These are phyloP conservation scores for Colletotrichum shisoi DNA, from an alignment of 2,329 filamentous ascomycete genomes.

Conservation along the genomic window DNA sequence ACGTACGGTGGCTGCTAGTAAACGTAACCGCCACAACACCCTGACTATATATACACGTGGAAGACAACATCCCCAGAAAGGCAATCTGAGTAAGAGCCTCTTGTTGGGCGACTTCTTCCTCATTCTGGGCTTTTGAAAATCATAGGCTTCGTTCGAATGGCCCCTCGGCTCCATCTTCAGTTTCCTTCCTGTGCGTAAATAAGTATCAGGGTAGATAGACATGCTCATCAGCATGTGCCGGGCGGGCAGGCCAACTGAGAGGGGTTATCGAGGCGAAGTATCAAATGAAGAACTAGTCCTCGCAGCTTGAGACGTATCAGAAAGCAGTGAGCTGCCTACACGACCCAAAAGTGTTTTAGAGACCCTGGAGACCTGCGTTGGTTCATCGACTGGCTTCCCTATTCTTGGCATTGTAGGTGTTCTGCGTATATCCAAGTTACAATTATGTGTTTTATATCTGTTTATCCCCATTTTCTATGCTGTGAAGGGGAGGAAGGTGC, in stretches of 20 bases:
- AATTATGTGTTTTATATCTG: neutral
- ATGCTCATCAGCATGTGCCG: neutral
- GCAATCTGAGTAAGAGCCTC: no score
- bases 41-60: neutral
- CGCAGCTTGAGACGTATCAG: neutral
- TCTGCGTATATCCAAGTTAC: no score
- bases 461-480: neutral
- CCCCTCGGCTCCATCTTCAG: no score
- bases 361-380: no score
- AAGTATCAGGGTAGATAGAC: neutral
- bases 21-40: no score
- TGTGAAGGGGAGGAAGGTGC: neutral
- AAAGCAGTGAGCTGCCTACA: no score
- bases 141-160: neutral
- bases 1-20: neutral
- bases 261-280: neutral
- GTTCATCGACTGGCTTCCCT: neutral
- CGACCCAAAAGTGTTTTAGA: neutral
- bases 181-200: neutral
- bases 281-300: no score
- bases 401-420: no score
- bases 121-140: neutral
- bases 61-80: neutral
- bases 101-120: neutral
- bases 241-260: neutral